Evolutionary conservation across 2,329 filamentous ascomycete species (phyloP), one percentile per base, ranked within the genome.

Genomic region (Beauveria scarabaeidicola): DNA sequence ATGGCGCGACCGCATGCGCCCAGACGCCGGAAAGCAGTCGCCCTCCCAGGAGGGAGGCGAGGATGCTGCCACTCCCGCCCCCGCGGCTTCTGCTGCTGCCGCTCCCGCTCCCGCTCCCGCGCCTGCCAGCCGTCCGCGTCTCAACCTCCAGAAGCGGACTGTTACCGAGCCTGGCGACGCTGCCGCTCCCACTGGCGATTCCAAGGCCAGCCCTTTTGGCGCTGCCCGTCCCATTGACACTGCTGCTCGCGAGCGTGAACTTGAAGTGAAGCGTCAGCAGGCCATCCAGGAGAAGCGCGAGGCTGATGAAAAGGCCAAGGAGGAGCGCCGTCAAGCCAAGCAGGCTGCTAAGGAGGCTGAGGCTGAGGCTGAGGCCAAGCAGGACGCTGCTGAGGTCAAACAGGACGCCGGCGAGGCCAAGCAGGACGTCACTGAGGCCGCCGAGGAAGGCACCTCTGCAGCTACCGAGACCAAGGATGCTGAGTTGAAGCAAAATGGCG

Each of bases 191-290:
- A 78, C 85, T 10, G 68, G 74, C n/a, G 88, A 94, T 68, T 78
- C 89, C 46, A 97, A 97, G 79, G 83, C 91, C 27, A 97, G 88
- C 73, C 91, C 91, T 44, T 99, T 99, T 71, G 94, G 94, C 68
- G 92, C 89, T 62, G 94, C 94, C 60, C 87, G 89, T 63, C 94
- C 94, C 59, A 96, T 97, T 67, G 92, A 99, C 75, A 97, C 93
- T 51, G 89, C 90, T 50, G 83, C 91, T 15, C 87, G 90, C 65
- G 93, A 97, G 77, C 88, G 87, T 67, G 87, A 95, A 73, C 86
- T 99, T 61, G 93, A 95, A 69, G 91, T 96, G 77, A 96, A 91
- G 81, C 83, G 89, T 65, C 79, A 89, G 68, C 79, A 89, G 61
- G 82, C 83, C 7, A 64, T 91, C 27, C 86, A 86, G 64, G 87